These are phyloP conservation scores for Ambrosia trifida DNA, from an alignment of 129 eudicot genomes.

Conservation along the genomic window DNA sequence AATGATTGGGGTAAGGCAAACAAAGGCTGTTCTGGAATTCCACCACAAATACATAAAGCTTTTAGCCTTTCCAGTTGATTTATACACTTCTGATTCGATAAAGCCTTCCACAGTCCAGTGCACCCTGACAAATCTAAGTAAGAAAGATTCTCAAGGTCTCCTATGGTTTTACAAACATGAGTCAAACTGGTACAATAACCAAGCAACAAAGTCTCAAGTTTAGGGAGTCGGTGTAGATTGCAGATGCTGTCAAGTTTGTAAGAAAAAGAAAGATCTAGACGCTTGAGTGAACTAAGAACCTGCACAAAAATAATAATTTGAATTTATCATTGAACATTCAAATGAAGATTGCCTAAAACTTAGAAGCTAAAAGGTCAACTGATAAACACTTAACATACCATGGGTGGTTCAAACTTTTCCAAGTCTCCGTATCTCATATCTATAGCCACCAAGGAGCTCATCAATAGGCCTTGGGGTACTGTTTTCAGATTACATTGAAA, in stretches of 20 bases:
- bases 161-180: conserved; percentile 7
- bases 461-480: no score
- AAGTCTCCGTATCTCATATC: conserved; percentile 22
- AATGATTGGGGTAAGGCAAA: background rate
- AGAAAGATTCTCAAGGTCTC: no score
- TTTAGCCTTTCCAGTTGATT: no score
- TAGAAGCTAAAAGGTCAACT: background rate
- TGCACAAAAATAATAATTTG: conserved; percentile 8
- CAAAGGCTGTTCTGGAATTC: no score
- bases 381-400: conserved; percentile 16
- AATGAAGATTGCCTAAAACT: no score
- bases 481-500: background rate
- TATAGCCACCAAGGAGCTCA: no score
- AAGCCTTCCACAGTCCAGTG: background rate
- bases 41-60: no score
- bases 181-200: conserved; percentile 13
- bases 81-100: background rate
- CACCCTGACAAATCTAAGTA: conserved; percentile 24
- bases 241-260: conserved; percentile 4
- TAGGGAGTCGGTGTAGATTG: conserved; percentile 21
- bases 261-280: conserved; percentile 30
- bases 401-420: conserved; percentile 16
- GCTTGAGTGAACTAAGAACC: conserved; percentile 27
- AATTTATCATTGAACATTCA: background rate
- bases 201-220: conserved; percentile 20